phyloP scores from a whole-genome alignment of 2,329 filamentous ascomycete species.

The Ciborinia camelliae region DNA sequence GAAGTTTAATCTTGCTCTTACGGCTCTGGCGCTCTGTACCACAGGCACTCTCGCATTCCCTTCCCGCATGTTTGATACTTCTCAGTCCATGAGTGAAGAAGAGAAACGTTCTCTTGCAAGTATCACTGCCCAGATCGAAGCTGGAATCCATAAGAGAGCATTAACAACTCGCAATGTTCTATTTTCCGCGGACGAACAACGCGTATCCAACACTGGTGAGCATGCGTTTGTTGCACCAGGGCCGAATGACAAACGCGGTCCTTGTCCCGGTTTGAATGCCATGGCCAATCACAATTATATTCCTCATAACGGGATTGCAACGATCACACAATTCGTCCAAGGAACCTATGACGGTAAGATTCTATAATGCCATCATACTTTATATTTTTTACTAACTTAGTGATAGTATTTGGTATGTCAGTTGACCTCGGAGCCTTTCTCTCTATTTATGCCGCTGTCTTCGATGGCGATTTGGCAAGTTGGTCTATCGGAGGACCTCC shows the following conservation, averaged over 20 bases:
- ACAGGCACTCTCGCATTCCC: constrained; percentile 25
- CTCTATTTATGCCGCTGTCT: constrained; percentile 44
- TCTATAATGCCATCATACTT: not conserved
- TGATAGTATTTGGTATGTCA: constrained; percentile 45
- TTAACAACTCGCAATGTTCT: constrained; percentile 11
- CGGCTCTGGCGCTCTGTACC: constrained; percentile 16
- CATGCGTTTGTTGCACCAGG: constrained; percentile 28
- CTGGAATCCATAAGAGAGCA: constrained; percentile 17
- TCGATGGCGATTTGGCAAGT: constrained; percentile 48
- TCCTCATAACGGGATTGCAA: constrained; percentile 41
- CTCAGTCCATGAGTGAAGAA: constrained; percentile 20
- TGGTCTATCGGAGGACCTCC: constrained; percentile 52
- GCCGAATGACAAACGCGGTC: constrained; percentile 26
- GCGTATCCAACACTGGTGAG: constrained; percentile 25
- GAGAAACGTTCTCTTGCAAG: constrained; percentile 25
- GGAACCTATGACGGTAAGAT: constrained; percentile 34
- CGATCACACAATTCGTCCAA: constrained; percentile 34
- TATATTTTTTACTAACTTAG: not conserved
- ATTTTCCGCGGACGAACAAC: constrained; percentile 28
- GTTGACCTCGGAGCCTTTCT: constrained; percentile 42
- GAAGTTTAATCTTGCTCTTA: constrained; percentile 22
- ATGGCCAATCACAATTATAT: constrained; percentile 45
- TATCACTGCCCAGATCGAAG: constrained; percentile 24
- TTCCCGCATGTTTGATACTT: constrained; percentile 26
- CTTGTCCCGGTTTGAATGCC: constrained; percentile 43